Conservation (phyloP, 164 flowering plant species). For the Vitis rotundifolia region DNA sequence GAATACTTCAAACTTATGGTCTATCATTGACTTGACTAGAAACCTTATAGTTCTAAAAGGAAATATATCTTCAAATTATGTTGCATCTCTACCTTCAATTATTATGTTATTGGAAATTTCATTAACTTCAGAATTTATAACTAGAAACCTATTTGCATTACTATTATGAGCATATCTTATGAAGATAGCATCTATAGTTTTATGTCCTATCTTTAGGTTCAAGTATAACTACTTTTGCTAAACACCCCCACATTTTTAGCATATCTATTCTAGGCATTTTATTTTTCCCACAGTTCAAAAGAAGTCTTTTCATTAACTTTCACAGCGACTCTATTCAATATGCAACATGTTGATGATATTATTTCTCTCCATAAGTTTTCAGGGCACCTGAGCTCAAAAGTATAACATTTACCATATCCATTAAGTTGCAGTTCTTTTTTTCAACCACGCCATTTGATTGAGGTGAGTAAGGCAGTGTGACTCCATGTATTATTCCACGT, state of each 20-base stretch:
- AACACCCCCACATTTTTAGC: slow-evolving; percentile 3
- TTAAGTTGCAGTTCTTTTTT: too few species aligned
- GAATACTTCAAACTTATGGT: neutral
- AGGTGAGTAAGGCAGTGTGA: too few species aligned
- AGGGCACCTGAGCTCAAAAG: neutral
- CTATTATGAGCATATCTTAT: neutral
- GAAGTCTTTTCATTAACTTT: neutral
- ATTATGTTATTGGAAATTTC: neutral
- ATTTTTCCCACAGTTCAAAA: neutral
- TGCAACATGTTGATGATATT: neutral
- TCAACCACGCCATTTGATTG: too few species aligned
- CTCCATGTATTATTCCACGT: too few species aligned
- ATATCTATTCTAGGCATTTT: neutral
- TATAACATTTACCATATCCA: neutral
- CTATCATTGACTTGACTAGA: neutral
- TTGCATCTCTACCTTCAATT: neutral
- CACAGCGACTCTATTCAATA: neutral
- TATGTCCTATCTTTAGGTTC: neutral
- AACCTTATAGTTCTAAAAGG: neutral
- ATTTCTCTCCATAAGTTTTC: neutral
- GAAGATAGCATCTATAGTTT: neutral
- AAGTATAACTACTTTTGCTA: neutral
- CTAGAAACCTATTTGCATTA: neutral
- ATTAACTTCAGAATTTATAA: neutral
- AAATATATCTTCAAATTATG: neutral